Conservation (phyloP, 257 asterid species). For the Verbascum thapsus region DNA sequence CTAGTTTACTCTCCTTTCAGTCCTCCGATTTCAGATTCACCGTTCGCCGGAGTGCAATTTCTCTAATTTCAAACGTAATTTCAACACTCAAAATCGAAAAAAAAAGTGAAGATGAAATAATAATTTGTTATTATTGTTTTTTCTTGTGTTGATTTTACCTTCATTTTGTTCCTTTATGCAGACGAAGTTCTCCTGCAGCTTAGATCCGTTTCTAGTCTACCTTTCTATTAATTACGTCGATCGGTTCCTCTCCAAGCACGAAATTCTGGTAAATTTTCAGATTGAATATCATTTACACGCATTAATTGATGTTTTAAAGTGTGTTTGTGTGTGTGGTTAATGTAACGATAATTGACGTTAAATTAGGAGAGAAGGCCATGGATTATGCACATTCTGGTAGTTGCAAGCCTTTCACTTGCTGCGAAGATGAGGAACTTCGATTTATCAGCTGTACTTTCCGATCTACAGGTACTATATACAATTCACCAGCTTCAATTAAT, state of each 20-base stretch:
- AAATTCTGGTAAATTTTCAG: slow-evolving; percentile 39
- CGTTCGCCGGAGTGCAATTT: slow-evolving; percentile 48
- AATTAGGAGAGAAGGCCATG: slow-evolving; percentile 54
- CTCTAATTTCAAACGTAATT: slow-evolving; percentile 47
- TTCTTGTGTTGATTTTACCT: not conserved
- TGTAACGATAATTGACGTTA: slow-evolving; percentile 1
- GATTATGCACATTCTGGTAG: slow-evolving; percentile 51
- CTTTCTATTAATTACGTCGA: slow-evolving; percentile 64
- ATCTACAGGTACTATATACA: slow-evolving; percentile 42
- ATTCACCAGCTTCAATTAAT: not conserved
- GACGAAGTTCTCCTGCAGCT: slow-evolving; percentile 40
- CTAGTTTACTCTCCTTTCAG: slow-evolving; percentile 38
- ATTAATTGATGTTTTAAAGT: not conserved
- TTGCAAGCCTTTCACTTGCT: slow-evolving; percentile 59
- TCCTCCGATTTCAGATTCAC: slow-evolving; percentile 37
- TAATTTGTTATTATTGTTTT: not conserved
- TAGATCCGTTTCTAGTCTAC: slow-evolving; percentile 52
- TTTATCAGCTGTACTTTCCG: slow-evolving; percentile 34
- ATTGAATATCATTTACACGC: not conserved
- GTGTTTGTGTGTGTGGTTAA: not conserved
- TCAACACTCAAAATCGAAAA: not conserved
- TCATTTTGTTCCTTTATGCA: slow-evolving; percentile 16
- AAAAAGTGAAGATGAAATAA: not conserved
- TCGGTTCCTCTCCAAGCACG: slow-evolving; percentile 54
- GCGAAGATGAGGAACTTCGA: slow-evolving; percentile 55